phyloP scores from a whole-genome alignment of 352 stramenopile genomes.

The Blastocystis hominis region DNA sequence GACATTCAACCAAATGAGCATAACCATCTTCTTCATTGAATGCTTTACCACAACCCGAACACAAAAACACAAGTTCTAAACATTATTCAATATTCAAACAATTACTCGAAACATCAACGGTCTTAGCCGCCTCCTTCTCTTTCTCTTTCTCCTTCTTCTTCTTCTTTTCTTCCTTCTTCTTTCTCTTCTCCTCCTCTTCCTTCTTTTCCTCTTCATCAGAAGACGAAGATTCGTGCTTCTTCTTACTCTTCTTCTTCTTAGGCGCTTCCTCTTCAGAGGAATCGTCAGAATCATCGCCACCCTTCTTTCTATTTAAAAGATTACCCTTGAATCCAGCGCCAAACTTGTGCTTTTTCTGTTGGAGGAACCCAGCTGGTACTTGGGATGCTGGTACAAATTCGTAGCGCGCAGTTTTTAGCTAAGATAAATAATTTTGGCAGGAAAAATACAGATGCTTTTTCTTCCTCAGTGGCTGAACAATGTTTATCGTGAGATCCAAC shows the following conservation, averaged over 20 bases:
- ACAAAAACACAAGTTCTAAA: too few relatives aligned
- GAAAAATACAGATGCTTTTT: neutral
- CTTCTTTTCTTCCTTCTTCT: neutral
- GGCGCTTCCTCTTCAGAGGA: neutral
- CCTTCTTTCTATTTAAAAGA: neutral
- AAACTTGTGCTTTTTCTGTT: neutral
- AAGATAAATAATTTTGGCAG: neutral
- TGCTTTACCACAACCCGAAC: too few relatives aligned
- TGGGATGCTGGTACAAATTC: slow-evolving; percentile 50
- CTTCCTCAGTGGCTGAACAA: slow-evolving; percentile 23
- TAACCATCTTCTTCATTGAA: neutral
- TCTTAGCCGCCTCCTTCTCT: slow-evolving; percentile 14
- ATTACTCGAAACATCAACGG: neutral
- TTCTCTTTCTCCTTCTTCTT: neutral
- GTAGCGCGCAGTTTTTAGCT: slow-evolving; percentile 7
- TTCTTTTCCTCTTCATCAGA: neutral
- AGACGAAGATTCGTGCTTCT: neutral
- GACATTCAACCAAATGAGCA: neutral
- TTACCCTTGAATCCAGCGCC: neutral
- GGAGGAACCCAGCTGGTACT: neutral
- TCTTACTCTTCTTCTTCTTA: slow-evolving; percentile 22
- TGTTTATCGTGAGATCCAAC: slow-evolving; percentile 35
- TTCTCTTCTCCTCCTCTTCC: neutral
- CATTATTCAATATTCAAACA: too few relatives aligned
- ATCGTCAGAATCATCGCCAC: neutral